Evolutionary conservation across 345 rosid species (phyloP), one percentile per base, ranked within the genome.

Genomic region (Adansonia digitata): DNA sequence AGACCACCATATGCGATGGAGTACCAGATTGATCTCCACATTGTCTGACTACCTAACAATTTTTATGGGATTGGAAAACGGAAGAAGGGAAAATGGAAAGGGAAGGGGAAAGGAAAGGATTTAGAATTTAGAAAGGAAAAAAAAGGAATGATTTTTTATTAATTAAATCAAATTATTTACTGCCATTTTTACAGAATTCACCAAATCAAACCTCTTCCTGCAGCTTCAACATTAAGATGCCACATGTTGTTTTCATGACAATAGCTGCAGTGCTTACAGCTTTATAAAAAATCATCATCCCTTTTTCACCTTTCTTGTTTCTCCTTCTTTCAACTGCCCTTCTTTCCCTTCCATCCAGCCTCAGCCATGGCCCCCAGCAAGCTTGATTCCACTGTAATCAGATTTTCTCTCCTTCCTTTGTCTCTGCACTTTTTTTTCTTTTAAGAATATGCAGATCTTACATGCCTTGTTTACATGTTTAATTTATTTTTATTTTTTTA

Each of bases 301-400:
- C 12, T 17, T 31, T 64, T 17, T 26, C 70, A 48, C 22, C 13
- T 48, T 64, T 20, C 5, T 2, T 42, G 15, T 26, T 48, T 17
- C 1, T 17, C 29, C 22, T 1, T 18, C 13, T 56, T 15, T 56
- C 61, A 56, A 24, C 61, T 53, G 12, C 62, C 62, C 20, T 68
- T 27, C 8, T 68, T 24, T 17, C 12, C 59, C 52, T 49, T 18
- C 5, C 18, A 31, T 45, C 42, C 48, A 13, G 18, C 26, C 69
- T 0, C 14, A 48, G 3, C 42, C 55, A 73, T 73, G 75, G 45
- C 75, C 29, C 67, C 76, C 69, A 61, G 69, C 69, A 46, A 74
- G 76, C 20, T 74, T 61, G 76, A 74, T 45, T 61, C 76, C 14
- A 61, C 69, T 46, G 76, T 74, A 74, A 74, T 60, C 9, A 61